These are phyloP conservation scores for Citrullus mucosospermus DNA, from an alignment of 306 rosid genomes.

Conservation along the genomic window DNA sequence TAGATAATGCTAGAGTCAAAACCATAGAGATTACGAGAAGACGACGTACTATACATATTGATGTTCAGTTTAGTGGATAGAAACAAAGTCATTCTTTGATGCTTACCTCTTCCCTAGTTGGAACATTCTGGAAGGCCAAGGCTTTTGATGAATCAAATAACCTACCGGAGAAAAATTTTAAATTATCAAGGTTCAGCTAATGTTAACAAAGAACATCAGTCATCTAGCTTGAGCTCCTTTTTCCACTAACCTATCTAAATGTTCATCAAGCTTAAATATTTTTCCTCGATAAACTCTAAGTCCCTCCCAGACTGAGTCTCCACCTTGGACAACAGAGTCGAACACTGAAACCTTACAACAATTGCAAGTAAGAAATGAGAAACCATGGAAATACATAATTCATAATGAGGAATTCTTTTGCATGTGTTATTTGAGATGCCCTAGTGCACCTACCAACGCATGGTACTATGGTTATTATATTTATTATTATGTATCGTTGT, in stretches of 20 bases:
- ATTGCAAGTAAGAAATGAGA: constrained; percentile 15
- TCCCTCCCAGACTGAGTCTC: constrained; percentile 94
- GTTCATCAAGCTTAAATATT: constrained; percentile 79
- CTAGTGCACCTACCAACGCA: too few species aligned
- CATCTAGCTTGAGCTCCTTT: not conserved
- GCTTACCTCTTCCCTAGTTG: constrained; percentile 54
- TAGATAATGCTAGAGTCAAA: not conserved
- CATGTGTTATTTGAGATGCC: not conserved
- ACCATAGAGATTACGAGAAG: not conserved
- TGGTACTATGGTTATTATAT: too few species aligned
- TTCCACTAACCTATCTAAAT: constrained; percentile 57
- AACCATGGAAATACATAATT: constrained; percentile 12
- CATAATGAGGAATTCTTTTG: not conserved
- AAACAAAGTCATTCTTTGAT: constrained; percentile 6
- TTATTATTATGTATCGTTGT: too few species aligned
- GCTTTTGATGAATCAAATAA: constrained; percentile 84
- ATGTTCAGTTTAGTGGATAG: not conserved
- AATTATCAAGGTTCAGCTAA: not conserved
- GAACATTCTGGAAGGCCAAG: constrained; percentile 68
- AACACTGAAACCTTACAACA: constrained; percentile 64
- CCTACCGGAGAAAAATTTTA: constrained; percentile 20
- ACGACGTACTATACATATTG: not conserved
- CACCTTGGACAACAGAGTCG: constrained; percentile 87
- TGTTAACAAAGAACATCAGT: not conserved
- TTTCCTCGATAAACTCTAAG: constrained; percentile 67